Evolutionary conservation across 352 stramenopile species (phyloP).

Genomic region (Elongisporangium senticosum): DNA sequence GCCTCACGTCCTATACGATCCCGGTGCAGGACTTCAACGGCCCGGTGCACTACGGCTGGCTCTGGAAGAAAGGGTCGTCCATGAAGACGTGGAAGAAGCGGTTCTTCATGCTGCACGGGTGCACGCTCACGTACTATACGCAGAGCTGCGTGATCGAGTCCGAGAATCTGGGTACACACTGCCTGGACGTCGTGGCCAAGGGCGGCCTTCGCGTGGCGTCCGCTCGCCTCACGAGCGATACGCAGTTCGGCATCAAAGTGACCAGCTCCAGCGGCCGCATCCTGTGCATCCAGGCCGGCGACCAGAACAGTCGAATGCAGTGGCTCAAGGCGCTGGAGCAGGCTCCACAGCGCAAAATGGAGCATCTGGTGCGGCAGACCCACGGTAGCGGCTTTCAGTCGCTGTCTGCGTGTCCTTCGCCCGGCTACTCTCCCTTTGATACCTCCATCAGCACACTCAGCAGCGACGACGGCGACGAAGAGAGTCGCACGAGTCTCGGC

Average conservation of each 20-base stretch:
- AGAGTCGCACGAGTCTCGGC: background rate
- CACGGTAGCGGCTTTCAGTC: slow-evolving; percentile 35
- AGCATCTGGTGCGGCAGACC: slow-evolving; percentile 26
- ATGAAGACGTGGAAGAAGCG: slow-evolving; percentile 83
- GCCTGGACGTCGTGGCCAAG: slow-evolving; percentile 47
- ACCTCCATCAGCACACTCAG: slow-evolving; percentile 39
- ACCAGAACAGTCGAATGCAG: slow-evolving; percentile 33
- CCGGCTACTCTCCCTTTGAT: slow-evolving; percentile 13
- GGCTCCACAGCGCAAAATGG: slow-evolving; percentile 25
- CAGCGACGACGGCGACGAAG: slow-evolving; percentile 38
- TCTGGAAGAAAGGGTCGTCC: slow-evolving; percentile 67
- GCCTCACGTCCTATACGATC: slow-evolving; percentile 60
- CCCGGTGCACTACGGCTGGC: slow-evolving; percentile 64
- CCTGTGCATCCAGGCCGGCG: slow-evolving; percentile 51
- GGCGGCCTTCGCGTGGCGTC: slow-evolving; percentile 47
- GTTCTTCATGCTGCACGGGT: slow-evolving; percentile 66
- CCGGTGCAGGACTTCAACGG: slow-evolving; percentile 52
- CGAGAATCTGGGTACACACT: slow-evolving; percentile 47
- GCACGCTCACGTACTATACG: slow-evolving; percentile 63
- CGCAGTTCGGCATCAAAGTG: slow-evolving; percentile 49
- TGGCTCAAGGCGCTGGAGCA: slow-evolving; percentile 56
- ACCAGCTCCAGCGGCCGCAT: slow-evolving; percentile 57
- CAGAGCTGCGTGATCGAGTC: slow-evolving; percentile 64
- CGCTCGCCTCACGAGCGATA: slow-evolving; percentile 37
- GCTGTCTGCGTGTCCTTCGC: slow-evolving; percentile 14